Evolutionary conservation across 2,329 filamentous ascomycete genomes (phyloP).

Genomic region (Helicocarpus griseus): DNA sequence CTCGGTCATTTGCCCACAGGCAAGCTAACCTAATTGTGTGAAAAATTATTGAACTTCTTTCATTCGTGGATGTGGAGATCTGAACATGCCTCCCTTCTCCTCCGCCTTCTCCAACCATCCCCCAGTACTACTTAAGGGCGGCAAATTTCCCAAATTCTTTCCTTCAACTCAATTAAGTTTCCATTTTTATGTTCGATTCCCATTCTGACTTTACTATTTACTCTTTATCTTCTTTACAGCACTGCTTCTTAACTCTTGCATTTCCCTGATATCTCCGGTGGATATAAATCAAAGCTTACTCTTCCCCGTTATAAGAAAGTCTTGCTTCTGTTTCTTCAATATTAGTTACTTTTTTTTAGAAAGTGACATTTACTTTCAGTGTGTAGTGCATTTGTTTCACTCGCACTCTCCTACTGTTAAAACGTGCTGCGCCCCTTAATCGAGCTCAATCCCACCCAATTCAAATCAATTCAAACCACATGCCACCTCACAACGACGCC

Average conservation of each 20-base stretch:
- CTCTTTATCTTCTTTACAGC: background rate
- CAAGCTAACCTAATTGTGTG: background rate
- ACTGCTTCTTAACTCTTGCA: background rate
- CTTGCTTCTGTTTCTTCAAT: background rate
- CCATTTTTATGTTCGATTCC: background rate
- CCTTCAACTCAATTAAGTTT: background rate
- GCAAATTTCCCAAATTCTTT: background rate
- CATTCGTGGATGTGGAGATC: background rate
- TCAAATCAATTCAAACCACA: background rate
- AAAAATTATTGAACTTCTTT: background rate
- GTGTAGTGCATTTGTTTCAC: background rate
- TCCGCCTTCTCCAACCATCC: background rate
- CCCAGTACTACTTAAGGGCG: background rate
- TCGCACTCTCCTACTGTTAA: background rate
- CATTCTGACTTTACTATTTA: background rate
- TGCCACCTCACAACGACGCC: constrained; percentile 5
- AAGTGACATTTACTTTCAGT: background rate
- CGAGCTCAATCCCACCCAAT: background rate
- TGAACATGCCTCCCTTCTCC: background rate
- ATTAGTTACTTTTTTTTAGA: background rate
- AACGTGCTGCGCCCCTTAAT: background rate
- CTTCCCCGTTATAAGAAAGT: background rate
- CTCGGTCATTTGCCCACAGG: too few relatives aligned
- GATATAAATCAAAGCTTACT: background rate
- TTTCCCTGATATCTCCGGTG: background rate